Percentiles rank a stretch among this genome's conserved stretches.
Conservation (phyloP, 1,284 basidiomycete species). For the Marasmius oreades region DNA sequence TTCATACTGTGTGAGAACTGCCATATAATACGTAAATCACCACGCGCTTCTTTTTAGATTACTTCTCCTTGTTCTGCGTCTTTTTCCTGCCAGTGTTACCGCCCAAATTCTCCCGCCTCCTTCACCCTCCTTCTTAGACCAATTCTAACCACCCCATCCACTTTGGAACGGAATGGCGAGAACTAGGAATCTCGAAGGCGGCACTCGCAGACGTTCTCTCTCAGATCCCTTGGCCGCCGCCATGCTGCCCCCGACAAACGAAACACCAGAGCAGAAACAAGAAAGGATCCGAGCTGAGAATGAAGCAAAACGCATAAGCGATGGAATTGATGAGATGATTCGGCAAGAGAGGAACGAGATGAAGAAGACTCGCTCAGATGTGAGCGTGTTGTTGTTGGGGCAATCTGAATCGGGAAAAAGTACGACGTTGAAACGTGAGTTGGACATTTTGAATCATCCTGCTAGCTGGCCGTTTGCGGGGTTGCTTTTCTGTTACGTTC, state of each 20-base stretch:
- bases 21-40: too few relatives aligned
- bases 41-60: too few relatives aligned
- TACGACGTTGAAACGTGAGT: slow-evolving; percentile 81
- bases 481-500: neutral
- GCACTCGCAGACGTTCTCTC: slow-evolving; percentile 38
- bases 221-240: slow-evolving; percentile 69
- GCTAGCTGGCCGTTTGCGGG: too few relatives aligned
- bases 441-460: slow-evolving; percentile 2
- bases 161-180: neutral
- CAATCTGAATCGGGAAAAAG: slow-evolving; percentile 83
- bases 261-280: slow-evolving; percentile 61
- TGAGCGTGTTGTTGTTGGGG: slow-evolving; percentile 75
- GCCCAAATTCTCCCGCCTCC: neutral
- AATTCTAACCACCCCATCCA: neutral
- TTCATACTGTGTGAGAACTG: too few relatives aligned
- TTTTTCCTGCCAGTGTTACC: too few relatives aligned
- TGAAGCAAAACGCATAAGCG: slow-evolving; percentile 69
- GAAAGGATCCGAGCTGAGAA: slow-evolving; percentile 57
- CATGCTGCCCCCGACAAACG: slow-evolving; percentile 65
- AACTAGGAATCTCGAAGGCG: neutral
- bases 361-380: slow-evolving; percentile 54
- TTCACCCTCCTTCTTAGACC: neutral
- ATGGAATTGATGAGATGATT: slow-evolving; percentile 75
- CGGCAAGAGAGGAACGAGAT: slow-evolving; percentile 54
- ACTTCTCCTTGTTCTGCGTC: too few relatives aligned